Evolutionary conservation across 306 rosid genomes (phyloP), one percentile per base, ranked within the genome.

Genomic region (cucumber (Cucumis sativus)): DNA sequence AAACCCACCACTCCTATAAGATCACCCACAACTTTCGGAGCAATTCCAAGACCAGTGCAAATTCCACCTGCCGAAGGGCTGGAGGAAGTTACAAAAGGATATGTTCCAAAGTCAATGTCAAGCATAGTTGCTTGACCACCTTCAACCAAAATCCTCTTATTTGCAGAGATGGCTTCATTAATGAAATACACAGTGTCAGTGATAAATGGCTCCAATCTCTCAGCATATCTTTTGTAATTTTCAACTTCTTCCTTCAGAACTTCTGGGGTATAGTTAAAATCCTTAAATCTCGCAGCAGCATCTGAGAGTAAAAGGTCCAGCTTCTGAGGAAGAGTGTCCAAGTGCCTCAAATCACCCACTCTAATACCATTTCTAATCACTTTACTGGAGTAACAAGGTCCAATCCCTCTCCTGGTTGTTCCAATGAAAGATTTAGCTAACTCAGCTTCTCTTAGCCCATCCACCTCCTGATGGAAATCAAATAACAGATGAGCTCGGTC

Each of bases 21-120:
- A 85, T 95, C 97, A 69, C 99, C 99, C n/a, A 95, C 1, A 78
- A 85, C 84, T 84, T 90, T 91, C 43, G 99, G 98, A 79, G 99
- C 97, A 64, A 92, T 95, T 56, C 99, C 99, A 78, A 95, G 96
- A 84, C 99, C 98, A 4, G 90, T 91, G 91, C 96, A 95, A 79
- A 95, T 95, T 72, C 99, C 99, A 56, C 99, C 97, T 6, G 98
- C 99, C 6, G 97, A 95, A 51, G 99, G 98, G 83, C 91, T 92
- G n/a, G 99, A 95, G 21, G 99, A 95, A 79, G 97, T 95, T 58
- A 95, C 98, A 84, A 91, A 95, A 13, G 97, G 99, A 70, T 95
- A 95, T 14, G 99, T 95, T 74, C 99, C 99, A 83, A 95, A 95
- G 86, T 95, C 99, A 78, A 95, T 80, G 80, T 95, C 99, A 84